Conservation (phyloP, 805 yeast genomes). For the Maudiozyma saulgeensis region DNA sequence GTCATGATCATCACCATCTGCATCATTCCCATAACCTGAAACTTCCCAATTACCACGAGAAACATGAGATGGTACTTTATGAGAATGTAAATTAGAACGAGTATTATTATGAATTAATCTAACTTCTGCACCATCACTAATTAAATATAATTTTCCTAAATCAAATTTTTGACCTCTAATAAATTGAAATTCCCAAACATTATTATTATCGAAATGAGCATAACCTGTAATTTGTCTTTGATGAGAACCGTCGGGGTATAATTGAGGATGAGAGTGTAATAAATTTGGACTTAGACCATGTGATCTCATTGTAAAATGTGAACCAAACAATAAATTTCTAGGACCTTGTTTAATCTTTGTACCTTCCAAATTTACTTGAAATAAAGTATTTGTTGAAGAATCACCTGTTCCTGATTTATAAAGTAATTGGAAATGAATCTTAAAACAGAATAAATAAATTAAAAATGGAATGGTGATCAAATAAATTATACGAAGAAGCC, state of each 20-base stretch:
- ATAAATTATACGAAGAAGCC: conserved; percentile 57
- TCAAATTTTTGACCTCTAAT: conserved; percentile 20
- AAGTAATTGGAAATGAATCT: conserved; percentile 67
- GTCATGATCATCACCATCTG: conserved; percentile 62
- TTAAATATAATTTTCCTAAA: conserved; percentile 6
- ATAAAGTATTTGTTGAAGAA: conserved; percentile 77
- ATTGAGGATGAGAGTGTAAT: conserved; percentile 64
- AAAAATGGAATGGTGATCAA: conserved; percentile 63
- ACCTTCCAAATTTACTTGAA: conserved; percentile 77
- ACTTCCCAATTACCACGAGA: conserved; percentile 48
- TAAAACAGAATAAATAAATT: conserved; percentile 66
- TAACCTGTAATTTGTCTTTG: conserved; percentile 78
- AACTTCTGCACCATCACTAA: conserved; percentile 51
- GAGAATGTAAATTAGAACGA: conserved; percentile 62
- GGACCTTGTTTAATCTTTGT: conserved; percentile 59
- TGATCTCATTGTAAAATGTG: conserved; percentile 37
- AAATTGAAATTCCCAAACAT: conserved; percentile 55
- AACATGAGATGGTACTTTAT: conserved; percentile 55
- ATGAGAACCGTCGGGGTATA: conserved; percentile 65
- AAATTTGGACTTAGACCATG: conserved; percentile 71
- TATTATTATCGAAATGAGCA: conserved; percentile 64
- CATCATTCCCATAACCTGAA: conserved; percentile 60
- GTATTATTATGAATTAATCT: conserved; percentile 57
- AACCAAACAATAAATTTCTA: conserved; percentile 54
- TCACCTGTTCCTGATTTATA: conserved; percentile 87